Evolutionary conservation across 148 eudicot genomes (phyloP), one percentile per base, ranked within the genome.

Genomic region (Drosera capensis): DNA sequence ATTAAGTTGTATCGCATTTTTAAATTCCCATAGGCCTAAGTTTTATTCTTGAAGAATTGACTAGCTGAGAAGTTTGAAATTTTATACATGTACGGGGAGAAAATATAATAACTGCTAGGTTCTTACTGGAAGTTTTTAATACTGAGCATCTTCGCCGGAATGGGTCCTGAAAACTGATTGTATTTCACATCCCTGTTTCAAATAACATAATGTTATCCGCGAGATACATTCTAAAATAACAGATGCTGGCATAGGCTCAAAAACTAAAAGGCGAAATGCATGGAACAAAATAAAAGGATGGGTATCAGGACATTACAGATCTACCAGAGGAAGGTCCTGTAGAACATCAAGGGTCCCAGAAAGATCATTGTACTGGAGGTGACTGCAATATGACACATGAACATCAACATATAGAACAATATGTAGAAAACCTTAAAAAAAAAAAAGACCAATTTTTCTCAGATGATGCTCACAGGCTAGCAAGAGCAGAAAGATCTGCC

Each of bases 341-440:
- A 79, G 54, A 56, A 72, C 79, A 66, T 74, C 74, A 47, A 79
- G 80, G 34, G 73, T 66, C 48, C 86, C 86, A 43, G 82, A 66
- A 29, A 79, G 76, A 54, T 72, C 65, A 61, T 79, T 79, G 51
- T 66, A 53, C 78, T 79, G 86, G 74, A 79, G 41, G 70, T 55
- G 86, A 43, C 86, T 79, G 81, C 45, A 39, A 55, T 51, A 16
- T 19, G 46, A 51, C 38, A 60, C 29, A 42, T 63, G 49, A 66
- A 59, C 34, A 51, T 31, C 28, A 14, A 43, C 23, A 15, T 16
- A 23, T n/a, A n/a, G n/a, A n/a, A 8, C 25, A 34, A 23, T 26
- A n/a, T 28, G 26, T 9, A 36, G 20, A 63, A 17, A 28, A 28
- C 38, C 20, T 21, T 2, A 45, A 30, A 35, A 8, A 29, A 14